Conservation (phyloP, 768 basidiomycete genomes). For the Asterophora lycoperdoides region DNA sequence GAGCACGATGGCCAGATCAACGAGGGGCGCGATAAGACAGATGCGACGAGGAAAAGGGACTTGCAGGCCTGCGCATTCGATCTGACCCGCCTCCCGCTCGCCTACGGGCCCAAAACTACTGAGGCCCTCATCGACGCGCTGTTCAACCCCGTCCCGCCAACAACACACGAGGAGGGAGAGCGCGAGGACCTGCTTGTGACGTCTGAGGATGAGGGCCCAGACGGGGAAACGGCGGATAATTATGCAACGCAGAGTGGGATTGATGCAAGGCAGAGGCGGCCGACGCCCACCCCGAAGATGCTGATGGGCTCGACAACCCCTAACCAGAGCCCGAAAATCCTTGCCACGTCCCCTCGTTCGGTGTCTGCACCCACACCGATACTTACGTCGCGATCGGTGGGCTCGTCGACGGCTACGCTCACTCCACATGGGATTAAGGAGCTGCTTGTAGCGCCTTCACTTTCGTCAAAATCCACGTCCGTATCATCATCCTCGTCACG, state of each 20-base stretch:
- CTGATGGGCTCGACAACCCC: background rate
- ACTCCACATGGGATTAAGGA: too few species aligned
- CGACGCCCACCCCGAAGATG: conserved; percentile 5
- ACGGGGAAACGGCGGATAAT: too few species aligned
- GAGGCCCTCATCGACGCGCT: conserved; percentile 74
- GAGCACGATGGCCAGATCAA: conserved; percentile 2
- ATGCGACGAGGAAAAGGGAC: background rate
- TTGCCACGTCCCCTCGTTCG: conserved; percentile 4
- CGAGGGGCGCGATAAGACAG: background rate
- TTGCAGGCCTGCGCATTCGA: conserved; percentile 26
- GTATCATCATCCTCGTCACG: too few species aligned
- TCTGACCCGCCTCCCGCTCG: conserved; percentile 42
- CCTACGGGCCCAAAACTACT: conserved; percentile 59
- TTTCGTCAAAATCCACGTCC: too few species aligned
- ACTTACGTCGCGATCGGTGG: background rate
- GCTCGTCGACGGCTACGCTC: background rate
- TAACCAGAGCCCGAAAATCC: background rate
- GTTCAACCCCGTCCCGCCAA: conserved; percentile 62
- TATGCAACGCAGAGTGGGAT: too few species aligned
- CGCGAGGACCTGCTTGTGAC: conserved; percentile 41
- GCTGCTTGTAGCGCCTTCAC: too few species aligned
- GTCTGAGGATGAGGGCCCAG: conserved; percentile 10
- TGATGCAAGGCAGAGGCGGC: too few species aligned
- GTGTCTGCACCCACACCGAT: background rate
- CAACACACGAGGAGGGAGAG: conserved; percentile 33